Evolutionary conservation across 2,329 filamentous ascomycete genomes (phyloP).

Genomic region (Epichloe gansuensis): DNA sequence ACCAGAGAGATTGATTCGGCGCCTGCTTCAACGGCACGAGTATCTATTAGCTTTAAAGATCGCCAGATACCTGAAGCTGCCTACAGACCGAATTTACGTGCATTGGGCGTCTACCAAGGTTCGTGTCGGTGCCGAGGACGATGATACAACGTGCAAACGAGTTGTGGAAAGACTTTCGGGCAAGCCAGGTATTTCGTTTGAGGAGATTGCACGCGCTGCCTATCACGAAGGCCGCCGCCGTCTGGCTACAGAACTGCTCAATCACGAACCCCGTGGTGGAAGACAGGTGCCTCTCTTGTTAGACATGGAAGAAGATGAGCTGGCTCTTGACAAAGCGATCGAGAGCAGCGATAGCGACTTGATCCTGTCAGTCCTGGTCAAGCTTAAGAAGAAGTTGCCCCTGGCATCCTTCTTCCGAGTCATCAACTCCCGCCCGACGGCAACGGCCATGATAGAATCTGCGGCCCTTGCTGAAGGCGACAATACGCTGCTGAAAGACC

Average conservation of each 20-base stretch:
- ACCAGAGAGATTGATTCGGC: constrained; percentile 73
- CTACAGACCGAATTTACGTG: constrained; percentile 83
- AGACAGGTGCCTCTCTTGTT: constrained; percentile 88
- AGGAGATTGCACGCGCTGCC: constrained; percentile 81
- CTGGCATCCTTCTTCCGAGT: constrained; percentile 85
- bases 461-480: constrained; percentile 58
- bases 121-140: constrained; percentile 69
- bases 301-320: constrained; percentile 89
- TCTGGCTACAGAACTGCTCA: constrained; percentile 82
- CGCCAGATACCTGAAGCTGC: constrained; percentile 73
- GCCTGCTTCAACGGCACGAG: constrained; percentile 79
- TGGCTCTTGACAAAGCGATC: constrained; percentile 91
- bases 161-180: constrained; percentile 80
- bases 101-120: constrained; percentile 97
- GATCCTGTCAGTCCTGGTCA: constrained; percentile 76
- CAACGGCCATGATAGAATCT: constrained; percentile 80
- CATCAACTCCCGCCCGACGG: constrained; percentile 74
- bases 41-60: constrained; percentile 84
- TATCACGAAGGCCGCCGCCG: constrained; percentile 85
- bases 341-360: constrained; percentile 92
- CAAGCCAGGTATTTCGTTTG: constrained; percentile 89
- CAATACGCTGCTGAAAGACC: constrained; percentile 77
- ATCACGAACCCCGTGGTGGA: constrained; percentile 89
- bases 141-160: constrained; percentile 73
- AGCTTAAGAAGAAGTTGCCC: constrained; percentile 81